Percentiles rank a stretch among this genome's conserved stretches.
phyloP scores from a whole-genome alignment of 352 stramenopile species.

The Globisporangium parvum region DNA sequence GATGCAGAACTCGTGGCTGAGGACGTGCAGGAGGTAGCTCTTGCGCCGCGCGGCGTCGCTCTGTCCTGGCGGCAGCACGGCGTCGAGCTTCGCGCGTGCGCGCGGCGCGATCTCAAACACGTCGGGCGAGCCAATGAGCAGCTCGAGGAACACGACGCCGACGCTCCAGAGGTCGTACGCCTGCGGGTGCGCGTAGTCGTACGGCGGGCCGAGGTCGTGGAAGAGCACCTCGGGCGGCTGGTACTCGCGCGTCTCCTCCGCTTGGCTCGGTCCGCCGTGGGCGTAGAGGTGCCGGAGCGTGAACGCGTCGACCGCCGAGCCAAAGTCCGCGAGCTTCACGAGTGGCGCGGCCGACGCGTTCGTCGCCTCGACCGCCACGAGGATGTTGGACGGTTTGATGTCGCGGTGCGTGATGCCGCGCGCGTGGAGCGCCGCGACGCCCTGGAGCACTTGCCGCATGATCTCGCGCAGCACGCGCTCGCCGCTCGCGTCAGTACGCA shows the following conservation, averaged over 20 bases:
- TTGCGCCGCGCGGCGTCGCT: slow-evolving; percentile 33
- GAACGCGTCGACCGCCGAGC: slow-evolving; percentile 79
- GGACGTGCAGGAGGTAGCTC: slow-evolving; percentile 69
- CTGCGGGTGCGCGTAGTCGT: slow-evolving; percentile 49
- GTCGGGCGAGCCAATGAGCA: slow-evolving; percentile 91
- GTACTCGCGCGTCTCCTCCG: slow-evolving; percentile 94
- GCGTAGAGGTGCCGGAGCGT: slow-evolving; percentile 69
- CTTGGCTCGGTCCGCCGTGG: slow-evolving; percentile 67
- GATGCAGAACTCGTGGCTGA: slow-evolving; percentile 83
- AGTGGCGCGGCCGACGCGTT: slow-evolving; percentile 21
- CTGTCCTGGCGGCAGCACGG: slow-evolving; percentile 47
- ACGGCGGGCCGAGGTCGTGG: slow-evolving; percentile 44
- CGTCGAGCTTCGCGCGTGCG: slow-evolving; percentile 88
- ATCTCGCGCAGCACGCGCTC: slow-evolving; percentile 87
- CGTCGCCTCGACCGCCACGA: slow-evolving; percentile 32
- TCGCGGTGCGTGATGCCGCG: slow-evolving; percentile 90
- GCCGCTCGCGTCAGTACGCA: slow-evolving; percentile 42
- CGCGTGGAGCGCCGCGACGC: slow-evolving; percentile 84
- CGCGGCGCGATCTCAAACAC: slow-evolving; percentile 78
- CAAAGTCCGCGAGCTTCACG: slow-evolving; percentile 86
- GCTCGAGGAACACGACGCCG: slow-evolving; percentile 93
- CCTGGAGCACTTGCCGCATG: slow-evolving; percentile 91
- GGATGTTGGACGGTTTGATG: slow-evolving; percentile 78
- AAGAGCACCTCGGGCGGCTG: slow-evolving; percentile 91
- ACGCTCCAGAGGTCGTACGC: slow-evolving; percentile 92